A percentile compares a stretch with the other conserved stretches of the same genome.
Evolutionary conservation across 441 rosid genomes (phyloP).

Genomic region (Gossypium schwendimanii): DNA sequence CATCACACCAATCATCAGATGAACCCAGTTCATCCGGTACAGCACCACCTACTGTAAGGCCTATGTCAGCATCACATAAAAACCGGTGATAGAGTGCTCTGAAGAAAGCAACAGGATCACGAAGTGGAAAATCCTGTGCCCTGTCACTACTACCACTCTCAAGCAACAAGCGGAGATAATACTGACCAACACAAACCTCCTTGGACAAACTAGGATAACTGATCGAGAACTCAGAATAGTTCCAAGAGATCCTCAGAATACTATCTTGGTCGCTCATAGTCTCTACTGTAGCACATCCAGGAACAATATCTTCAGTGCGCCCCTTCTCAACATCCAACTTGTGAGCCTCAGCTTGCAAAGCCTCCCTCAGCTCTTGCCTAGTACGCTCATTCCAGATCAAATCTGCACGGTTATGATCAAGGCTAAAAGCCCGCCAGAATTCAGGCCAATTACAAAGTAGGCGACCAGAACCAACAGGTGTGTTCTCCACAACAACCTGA

Average conservation of each 20-base stretch:
- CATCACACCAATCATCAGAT: slow-evolving; percentile 98
- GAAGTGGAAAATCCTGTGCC: slow-evolving; percentile 96
- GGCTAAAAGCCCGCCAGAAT: slow-evolving; percentile 98
- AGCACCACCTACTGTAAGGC: slow-evolving; percentile 91
- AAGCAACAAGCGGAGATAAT: slow-evolving; percentile 94
- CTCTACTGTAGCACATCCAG: slow-evolving; percentile 56
- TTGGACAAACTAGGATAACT: slow-evolving; percentile 90
- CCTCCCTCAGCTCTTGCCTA: slow-evolving; percentile 94
- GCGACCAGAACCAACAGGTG: slow-evolving; percentile 93
- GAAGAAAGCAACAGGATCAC: slow-evolving; percentile 94
- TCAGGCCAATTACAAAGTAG: slow-evolving; percentile 94
- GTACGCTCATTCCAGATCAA: slow-evolving; percentile 99
- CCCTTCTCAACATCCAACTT: slow-evolving; percentile 93
- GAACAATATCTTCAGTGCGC: slow-evolving; percentile 93
- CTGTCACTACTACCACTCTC: slow-evolving; percentile 87
- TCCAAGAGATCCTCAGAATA: slow-evolving; percentile 90
- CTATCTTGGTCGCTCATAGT: slow-evolving; percentile 57
- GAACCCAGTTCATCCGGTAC: slow-evolving; percentile 94
- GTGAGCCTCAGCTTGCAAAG: slow-evolving; percentile 96
- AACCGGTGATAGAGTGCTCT: slow-evolving; percentile 98
- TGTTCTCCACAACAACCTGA: slow-evolving; percentile 89
- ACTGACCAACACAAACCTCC: slow-evolving; percentile 99
- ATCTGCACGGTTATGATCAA: slow-evolving; percentile 98
- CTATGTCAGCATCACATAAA: slow-evolving; percentile 97
- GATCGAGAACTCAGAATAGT: slow-evolving; percentile 89